A percentile compares a stretch with the other conserved stretches of the same genome.
Conservation (phyloP, 108 stramenopile genomes). For the Conticribra guillardii region DNA sequence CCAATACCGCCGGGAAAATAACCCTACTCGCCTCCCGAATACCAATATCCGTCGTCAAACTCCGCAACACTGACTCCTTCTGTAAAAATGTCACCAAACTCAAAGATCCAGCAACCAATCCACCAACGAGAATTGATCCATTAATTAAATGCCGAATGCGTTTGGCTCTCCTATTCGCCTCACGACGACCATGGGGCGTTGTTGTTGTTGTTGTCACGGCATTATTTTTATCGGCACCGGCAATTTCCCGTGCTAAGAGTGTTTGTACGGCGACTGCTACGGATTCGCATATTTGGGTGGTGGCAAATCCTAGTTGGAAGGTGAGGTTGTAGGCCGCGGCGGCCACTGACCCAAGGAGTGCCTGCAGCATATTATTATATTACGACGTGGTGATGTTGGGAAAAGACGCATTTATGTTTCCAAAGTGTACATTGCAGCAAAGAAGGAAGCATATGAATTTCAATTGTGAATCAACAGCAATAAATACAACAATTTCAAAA, state of each 20-base stretch:
- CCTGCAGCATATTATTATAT: too few species aligned
- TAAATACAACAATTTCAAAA: too few species aligned
- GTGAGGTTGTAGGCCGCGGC: conserved; percentile 93
- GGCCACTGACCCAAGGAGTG: conserved; percentile 79
- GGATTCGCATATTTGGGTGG: conserved; percentile 93
- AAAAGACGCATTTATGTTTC: neutral
- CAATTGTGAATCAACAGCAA: too few species aligned
- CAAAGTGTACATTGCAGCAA: neutral
- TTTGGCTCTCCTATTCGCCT: conserved; percentile 34
- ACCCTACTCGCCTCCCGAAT: conserved; percentile 70
- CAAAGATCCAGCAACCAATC: conserved; percentile 61
- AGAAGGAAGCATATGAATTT: neutral
- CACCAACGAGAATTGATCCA: conserved; percentile 74
- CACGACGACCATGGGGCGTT: too few species aligned
- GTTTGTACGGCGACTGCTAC: conserved; percentile 87
- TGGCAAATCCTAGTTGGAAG: conserved; percentile 93
- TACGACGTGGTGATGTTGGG: too few species aligned
- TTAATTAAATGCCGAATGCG: conserved; percentile 80
- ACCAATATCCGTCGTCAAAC: conserved; percentile 79
- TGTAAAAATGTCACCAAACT: conserved; percentile 81
- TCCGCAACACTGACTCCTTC: conserved; percentile 65
- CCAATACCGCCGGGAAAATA: conserved; percentile 85
- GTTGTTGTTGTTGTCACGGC: too few species aligned
- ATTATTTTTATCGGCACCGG: too few species aligned
- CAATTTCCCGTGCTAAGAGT: conserved; percentile 82